A percentile compares a stretch with the other conserved stretches of the same genome.
Conservation (phyloP, 176 grass and related monocot genomes). For the Olyra latifolia region DNA sequence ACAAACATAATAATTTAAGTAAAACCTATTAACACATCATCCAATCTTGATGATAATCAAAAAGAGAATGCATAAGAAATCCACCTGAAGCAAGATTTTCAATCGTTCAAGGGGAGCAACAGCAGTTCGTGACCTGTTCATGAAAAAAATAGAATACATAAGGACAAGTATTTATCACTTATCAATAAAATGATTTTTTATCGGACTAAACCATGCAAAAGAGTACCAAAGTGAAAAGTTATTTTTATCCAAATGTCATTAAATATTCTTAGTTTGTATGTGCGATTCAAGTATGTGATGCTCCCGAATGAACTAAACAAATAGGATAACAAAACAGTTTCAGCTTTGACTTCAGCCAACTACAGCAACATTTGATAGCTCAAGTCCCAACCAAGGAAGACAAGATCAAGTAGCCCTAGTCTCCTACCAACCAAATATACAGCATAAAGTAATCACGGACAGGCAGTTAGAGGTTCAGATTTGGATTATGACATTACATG, state of each 20-base stretch:
- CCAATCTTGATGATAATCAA: not conserved
- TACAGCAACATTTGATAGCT: slow-evolving; percentile 3
- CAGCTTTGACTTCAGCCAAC: not conserved
- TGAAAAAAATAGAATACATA: slow-evolving; percentile 2
- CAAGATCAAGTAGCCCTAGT: slow-evolving; percentile 32
- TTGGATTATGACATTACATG: not conserved
- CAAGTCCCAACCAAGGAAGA: slow-evolving; percentile 19
- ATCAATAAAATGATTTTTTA: not conserved
- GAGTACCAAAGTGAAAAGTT: not conserved
- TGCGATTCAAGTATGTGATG: not conserved
- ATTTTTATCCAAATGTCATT: not conserved
- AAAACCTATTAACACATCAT: not conserved
- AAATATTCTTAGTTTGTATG: not conserved
- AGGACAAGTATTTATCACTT: not conserved
- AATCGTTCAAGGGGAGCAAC: slow-evolving; percentile 96
- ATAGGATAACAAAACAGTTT: not conserved
- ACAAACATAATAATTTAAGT: not conserved
- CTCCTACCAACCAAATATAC: slow-evolving; percentile 1
- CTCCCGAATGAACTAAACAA: not conserved
- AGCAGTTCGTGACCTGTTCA: slow-evolving; percentile 89
- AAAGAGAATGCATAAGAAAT: slow-evolving; percentile 4
- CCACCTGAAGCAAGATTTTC: slow-evolving; percentile 97
- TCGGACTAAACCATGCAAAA: not conserved
- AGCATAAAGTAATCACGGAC: slow-evolving; percentile 4
- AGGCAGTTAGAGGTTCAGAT: not conserved